Conservation (phyloP, 345 rosid genomes). For the Eucalyptus cloeziana region DNA sequence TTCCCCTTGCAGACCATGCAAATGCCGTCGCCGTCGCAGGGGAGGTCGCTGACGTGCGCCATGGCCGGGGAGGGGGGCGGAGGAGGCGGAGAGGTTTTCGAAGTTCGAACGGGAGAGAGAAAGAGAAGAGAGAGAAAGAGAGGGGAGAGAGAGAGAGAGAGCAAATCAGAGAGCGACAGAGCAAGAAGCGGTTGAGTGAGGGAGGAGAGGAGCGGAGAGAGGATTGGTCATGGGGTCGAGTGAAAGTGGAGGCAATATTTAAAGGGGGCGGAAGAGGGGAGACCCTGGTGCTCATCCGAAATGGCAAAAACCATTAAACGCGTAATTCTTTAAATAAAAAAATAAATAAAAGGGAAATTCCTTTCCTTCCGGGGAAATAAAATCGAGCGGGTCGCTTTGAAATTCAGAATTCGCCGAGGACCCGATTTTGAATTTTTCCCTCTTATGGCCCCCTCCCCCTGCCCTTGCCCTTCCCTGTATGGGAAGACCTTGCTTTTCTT, state of each 20-base stretch:
- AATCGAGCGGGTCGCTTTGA: not conserved
- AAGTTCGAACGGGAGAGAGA: not conserved
- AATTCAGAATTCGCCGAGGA: not conserved
- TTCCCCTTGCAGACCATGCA: slow-evolving; percentile 56
- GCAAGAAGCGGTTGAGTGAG: not conserved
- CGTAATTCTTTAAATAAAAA: not conserved
- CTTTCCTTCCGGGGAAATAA: not conserved
- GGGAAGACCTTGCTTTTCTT: not conserved
- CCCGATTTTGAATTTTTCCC: not conserved
- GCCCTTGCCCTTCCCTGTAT: not conserved
- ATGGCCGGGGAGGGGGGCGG: not conserved
- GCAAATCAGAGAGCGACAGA: not conserved
- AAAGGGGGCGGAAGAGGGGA: not conserved
- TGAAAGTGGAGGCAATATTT: not conserved
- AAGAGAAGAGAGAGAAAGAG: not conserved
- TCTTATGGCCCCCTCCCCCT: not conserved
- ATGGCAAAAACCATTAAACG: not conserved
- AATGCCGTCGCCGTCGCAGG: slow-evolving; percentile 49
- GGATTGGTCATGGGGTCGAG: not conserved
- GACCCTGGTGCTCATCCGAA: not conserved
- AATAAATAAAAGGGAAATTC: not conserved
- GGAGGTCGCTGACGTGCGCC: slow-evolving; percentile 40
- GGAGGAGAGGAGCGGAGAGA: not conserved
- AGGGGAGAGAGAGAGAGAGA: not conserved
- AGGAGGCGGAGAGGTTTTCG: not conserved